Evolutionary conservation across 1,139 yeast genomes (phyloP).

Genomic region (Maudiozyma humilis): DNA sequence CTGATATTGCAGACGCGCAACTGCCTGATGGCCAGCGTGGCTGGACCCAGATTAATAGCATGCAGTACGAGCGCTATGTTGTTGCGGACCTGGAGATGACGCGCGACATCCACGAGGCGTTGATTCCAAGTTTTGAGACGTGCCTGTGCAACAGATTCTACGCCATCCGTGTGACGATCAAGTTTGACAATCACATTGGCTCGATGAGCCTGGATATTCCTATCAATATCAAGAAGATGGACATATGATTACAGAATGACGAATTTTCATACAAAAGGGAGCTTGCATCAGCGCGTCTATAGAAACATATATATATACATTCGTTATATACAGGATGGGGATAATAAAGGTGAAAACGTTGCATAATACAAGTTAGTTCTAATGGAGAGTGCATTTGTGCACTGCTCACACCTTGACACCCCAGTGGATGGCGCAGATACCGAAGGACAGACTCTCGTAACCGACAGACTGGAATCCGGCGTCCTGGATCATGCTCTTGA

Average conservation of each 20-base stretch:
- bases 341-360: background rate
- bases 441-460: slow-evolving; percentile 91
- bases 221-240: slow-evolving; percentile 29
- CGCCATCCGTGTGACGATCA: slow-evolving; percentile 32
- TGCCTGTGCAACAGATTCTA: slow-evolving; percentile 49
- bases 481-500: slow-evolving; percentile 82
- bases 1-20: background rate
- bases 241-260: background rate
- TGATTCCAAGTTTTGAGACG: slow-evolving; percentile 51
- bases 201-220: slow-evolving; percentile 32
- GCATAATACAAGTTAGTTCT: background rate
- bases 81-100: slow-evolving; percentile 27
- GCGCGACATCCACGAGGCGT: slow-evolving; percentile 33
- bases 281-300: background rate
- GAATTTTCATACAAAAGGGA: background rate
- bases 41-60: slow-evolving; percentile 18
- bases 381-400: too few species aligned
- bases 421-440: slow-evolving; percentile 91
- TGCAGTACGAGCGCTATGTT: slow-evolving; percentile 21
- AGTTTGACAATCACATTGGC: slow-evolving; percentile 30
- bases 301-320: background rate
- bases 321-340: slow-evolving; percentile 1
- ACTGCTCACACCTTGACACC: slow-evolving; percentile 73
- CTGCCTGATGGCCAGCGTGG: background rate
- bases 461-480: slow-evolving; percentile 95